These are phyloP conservation scores for Xylaria arbuscula DNA, from an alignment of 2,329 filamentous ascomycete genomes.

Conservation along the genomic window DNA sequence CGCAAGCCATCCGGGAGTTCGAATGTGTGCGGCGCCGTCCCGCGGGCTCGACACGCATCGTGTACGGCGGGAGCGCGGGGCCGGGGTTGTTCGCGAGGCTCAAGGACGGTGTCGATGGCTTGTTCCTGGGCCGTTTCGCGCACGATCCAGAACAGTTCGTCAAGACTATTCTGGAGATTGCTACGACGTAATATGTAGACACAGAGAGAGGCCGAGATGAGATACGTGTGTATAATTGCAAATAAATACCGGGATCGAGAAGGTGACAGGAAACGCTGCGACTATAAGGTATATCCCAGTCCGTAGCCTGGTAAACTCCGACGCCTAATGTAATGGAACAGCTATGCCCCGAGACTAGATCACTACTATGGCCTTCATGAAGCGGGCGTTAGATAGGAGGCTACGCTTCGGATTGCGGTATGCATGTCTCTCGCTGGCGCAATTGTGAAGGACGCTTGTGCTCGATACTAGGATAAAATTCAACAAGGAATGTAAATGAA, in stretches of 20 bases:
- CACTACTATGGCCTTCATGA: no score
- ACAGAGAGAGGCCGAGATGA: no score
- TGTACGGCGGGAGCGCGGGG: conserved; percentile 87
- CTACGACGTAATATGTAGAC: conserved; percentile 52
- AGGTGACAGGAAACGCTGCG: no score
- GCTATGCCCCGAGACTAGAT: background rate
- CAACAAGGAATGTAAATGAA: background rate
- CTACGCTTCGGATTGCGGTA: background rate
- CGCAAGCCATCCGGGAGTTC: conserved; percentile 68
- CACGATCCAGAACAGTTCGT: conserved; percentile 79
- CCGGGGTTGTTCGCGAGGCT: conserved; percentile 78
- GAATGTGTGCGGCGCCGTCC: conserved; percentile 62
- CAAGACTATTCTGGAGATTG: conserved; percentile 78
- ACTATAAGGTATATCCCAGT: no score
- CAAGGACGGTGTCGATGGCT: conserved; percentile 77
- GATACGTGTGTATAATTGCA: no score
- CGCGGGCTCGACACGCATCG: conserved; percentile 70
- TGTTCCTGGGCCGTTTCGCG: conserved; percentile 84
- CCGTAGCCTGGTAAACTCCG: background rate
- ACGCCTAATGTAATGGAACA: background rate
- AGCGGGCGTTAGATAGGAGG: background rate
- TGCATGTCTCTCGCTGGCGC: background rate
- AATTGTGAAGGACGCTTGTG: background rate
- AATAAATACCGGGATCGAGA: no score
- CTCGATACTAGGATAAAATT: background rate